Evolutionary conservation across 2,329 filamentous ascomycete species (phyloP).

Genomic region (Dothidotthia symphoricarpi): DNA sequence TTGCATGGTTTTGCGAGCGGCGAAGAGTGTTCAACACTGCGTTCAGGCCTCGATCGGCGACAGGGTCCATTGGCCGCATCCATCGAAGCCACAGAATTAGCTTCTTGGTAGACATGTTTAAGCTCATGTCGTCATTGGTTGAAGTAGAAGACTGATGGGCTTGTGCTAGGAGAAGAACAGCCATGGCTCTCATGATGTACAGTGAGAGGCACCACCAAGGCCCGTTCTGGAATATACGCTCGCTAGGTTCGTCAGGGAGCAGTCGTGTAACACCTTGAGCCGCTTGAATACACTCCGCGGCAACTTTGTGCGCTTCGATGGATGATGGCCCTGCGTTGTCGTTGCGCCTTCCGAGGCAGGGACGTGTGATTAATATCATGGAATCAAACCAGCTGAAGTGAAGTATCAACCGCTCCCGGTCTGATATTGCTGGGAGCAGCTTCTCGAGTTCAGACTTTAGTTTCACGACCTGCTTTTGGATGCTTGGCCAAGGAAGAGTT

Average conservation of each 20-base stretch:
- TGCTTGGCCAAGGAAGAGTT: neutral
- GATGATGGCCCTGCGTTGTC: neutral
- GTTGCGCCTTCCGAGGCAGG: neutral
- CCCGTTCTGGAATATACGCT: constrained; percentile 1
- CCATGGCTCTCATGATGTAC: constrained; percentile 7
- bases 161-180: constrained; percentile 1
- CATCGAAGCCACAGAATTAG: constrained; percentile 4
- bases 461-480: neutral
- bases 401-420: constrained; percentile 2
- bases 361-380: constrained; percentile 5
- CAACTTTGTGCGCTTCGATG: neutral
- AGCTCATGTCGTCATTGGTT: constrained; percentile 4
- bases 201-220: constrained; percentile 8
- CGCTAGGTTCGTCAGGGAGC: constrained; percentile 1
- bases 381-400: constrained; percentile 4
- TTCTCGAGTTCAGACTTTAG: constrained; percentile 1
- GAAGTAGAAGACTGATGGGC: neutral
- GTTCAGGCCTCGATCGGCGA: neutral
- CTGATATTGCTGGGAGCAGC: constrained; percentile 1
- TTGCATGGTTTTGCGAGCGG: neutral
- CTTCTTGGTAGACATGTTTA: constrained; percentile 1
- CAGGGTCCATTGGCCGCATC: constrained; percentile 1
- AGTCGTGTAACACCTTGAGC: constrained; percentile 1
- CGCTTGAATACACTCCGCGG: constrained; percentile 2
- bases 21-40: neutral